Percentiles rank a stretch among this genome's conserved stretches.
Conservation (phyloP, 2,329 filamentous ascomycete genomes). For the Endothia cerciana region DNA sequence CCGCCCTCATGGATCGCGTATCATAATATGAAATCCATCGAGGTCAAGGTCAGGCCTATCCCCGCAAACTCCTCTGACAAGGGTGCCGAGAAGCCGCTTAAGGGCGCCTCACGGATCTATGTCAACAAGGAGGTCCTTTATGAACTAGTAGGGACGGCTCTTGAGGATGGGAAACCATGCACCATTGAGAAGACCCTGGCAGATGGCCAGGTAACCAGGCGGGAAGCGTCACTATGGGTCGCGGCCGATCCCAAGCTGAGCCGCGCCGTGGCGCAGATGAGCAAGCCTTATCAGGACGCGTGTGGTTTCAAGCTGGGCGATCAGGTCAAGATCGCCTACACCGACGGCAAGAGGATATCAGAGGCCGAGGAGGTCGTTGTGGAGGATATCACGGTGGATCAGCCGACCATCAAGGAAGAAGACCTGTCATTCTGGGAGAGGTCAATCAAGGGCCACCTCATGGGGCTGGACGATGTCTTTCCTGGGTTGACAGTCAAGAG, state of each 20-base stretch:
- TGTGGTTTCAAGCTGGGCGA: slow-evolving; percentile 75
- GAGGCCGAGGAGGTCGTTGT: slow-evolving; percentile 63
- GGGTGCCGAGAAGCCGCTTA: slow-evolving; percentile 47
- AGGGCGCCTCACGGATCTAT: slow-evolving; percentile 52
- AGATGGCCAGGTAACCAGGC: slow-evolving; percentile 30
- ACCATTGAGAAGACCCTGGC: slow-evolving; percentile 32
- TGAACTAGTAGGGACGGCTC: slow-evolving; percentile 44
- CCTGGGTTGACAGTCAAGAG: slow-evolving; percentile 73
- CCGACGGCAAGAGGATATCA: slow-evolving; percentile 53
- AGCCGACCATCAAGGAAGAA: slow-evolving; percentile 38
- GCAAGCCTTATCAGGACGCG: slow-evolving; percentile 72
- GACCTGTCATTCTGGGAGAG: slow-evolving; percentile 44
- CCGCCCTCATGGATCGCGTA: not conserved
- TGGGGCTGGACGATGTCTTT: slow-evolving; percentile 66
- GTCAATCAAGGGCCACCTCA: slow-evolving; percentile 38
- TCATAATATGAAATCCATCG: slow-evolving; percentile 27
- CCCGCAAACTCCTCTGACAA: slow-evolving; percentile 38
- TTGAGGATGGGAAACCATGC: slow-evolving; percentile 46
- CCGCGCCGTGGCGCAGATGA: slow-evolving; percentile 71
- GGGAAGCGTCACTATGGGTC: slow-evolving; percentile 55
- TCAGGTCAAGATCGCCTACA: slow-evolving; percentile 62
- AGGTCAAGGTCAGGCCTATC: slow-evolving; percentile 47
- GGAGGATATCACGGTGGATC: slow-evolving; percentile 56
- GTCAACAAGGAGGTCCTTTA: slow-evolving; percentile 52
- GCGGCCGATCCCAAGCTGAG: slow-evolving; percentile 59